phyloP scores from a whole-genome alignment of 768 basidiomycete species.

The Leucocoprinus sp. region DNA sequence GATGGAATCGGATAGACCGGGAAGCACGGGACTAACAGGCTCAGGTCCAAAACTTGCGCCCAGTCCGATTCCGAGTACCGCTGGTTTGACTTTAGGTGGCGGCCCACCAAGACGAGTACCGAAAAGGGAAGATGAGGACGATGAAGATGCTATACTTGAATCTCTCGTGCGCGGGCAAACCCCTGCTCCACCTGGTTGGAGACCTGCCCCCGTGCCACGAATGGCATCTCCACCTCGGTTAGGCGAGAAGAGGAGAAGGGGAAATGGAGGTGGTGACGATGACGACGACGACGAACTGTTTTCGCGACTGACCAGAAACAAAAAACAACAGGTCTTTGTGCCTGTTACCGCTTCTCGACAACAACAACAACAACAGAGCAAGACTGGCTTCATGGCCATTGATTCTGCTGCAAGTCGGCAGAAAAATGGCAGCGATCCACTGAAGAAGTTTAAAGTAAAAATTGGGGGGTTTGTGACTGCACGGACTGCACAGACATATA shows the following conservation, averaged over 20 bases:
- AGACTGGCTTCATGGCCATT: not conserved
- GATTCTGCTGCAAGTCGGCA: conserved; percentile 21
- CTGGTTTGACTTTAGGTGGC: conserved; percentile 17
- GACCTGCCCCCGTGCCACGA: conserved; percentile 14
- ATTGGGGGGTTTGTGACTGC: conserved; percentile 43
- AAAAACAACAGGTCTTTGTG: conserved; percentile 37
- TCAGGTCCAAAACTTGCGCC: conserved; percentile 8
- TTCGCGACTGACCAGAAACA: conserved; percentile 50
- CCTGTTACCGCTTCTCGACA: not conserved
- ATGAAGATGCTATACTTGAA: conserved; percentile 55
- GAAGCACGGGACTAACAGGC: not conserved
- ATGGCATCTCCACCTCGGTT: conserved; percentile 34
- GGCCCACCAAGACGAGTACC: conserved; percentile 35
- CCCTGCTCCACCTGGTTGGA: conserved; percentile 23
- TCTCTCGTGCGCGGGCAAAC: conserved; percentile 39
- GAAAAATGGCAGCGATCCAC: conserved; percentile 45
- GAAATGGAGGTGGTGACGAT: conserved; percentile 55
- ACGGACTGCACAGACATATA: conserved; percentile 16
- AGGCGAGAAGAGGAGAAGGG: conserved; percentile 61
- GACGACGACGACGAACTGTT: conserved; percentile 66
- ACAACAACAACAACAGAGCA: conserved; percentile 3
- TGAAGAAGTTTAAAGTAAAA: conserved; percentile 72
- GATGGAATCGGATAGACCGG: not conserved
- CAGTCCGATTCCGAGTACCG: conserved; percentile 19
- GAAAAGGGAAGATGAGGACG: conserved; percentile 41